A percentile compares a stretch with the other conserved stretches of the same genome.
Conservation (phyloP, 306 rosid species). For the Casuarina cunninghamiana region DNA sequence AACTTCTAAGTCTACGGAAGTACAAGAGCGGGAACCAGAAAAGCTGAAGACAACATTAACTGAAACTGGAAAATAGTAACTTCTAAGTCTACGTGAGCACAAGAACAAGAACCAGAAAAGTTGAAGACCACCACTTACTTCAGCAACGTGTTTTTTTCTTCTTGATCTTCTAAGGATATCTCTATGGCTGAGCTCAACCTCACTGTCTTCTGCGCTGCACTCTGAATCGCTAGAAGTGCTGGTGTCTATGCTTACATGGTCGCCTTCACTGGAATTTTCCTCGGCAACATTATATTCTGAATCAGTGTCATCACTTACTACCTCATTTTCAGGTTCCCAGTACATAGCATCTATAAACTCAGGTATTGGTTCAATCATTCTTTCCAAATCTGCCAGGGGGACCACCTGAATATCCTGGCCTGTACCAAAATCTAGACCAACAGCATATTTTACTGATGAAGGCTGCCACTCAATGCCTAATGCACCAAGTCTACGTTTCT, state of each 20-base stretch:
- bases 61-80: slow-evolving; percentile 46
- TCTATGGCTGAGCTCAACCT: slow-evolving; percentile 39
- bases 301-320: slow-evolving; percentile 66
- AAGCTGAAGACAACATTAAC: slow-evolving; percentile 19
- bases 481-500: slow-evolving; percentile 79
- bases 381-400: slow-evolving; percentile 87
- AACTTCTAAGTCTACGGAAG: slow-evolving; percentile 21
- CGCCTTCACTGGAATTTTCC: slow-evolving; percentile 68
- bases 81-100: slow-evolving; percentile 25
- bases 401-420: slow-evolving; percentile 64
- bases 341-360: slow-evolving; percentile 73
- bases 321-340: slow-evolving; percentile 83
- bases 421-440: slow-evolving; percentile 61
- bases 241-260: slow-evolving; percentile 49
- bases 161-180: slow-evolving; percentile 77
- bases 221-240: slow-evolving; percentile 64
- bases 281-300: slow-evolving; percentile 79
- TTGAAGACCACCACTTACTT: slow-evolving; percentile 32
- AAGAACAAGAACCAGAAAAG: slow-evolving; percentile 23
- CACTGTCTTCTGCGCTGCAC: slow-evolving; percentile 50
- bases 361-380: slow-evolving; percentile 68
- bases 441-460: slow-evolving; percentile 57
- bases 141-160: slow-evolving; percentile 59
- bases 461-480: slow-evolving; percentile 91
- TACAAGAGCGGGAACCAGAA: slow-evolving; percentile 24